Percentiles rank a stretch among this genome's conserved stretches.
Evolutionary conservation across 495 filamentous ascomycete genomes (phyloP).

Genomic region (Hypoxylon fragiforme): DNA sequence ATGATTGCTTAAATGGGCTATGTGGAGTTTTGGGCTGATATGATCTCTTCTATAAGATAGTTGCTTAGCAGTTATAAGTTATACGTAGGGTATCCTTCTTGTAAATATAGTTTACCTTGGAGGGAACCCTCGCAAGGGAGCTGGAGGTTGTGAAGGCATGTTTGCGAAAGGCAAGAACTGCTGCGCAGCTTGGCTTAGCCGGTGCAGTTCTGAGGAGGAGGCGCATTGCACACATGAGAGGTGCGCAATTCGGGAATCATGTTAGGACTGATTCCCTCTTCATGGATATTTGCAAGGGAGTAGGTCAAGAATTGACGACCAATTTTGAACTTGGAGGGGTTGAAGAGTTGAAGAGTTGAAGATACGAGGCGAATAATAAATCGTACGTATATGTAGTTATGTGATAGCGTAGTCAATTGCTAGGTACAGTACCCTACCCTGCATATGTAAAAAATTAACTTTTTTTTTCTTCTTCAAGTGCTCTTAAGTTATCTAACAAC

Average conservation of each 20-base stretch:
- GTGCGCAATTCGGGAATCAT: slow-evolving; percentile 21
- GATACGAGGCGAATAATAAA: no score
- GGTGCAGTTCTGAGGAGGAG: slow-evolving; percentile 23
- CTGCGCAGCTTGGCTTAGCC: slow-evolving; percentile 29
- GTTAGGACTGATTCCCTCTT: slow-evolving; percentile 13
- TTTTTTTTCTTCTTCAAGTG: no score
- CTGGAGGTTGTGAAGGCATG: slow-evolving; percentile 27
- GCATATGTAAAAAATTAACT: no score
- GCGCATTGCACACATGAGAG: slow-evolving; percentile 31
- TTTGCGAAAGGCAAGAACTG: slow-evolving; percentile 9
- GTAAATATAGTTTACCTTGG: no score
- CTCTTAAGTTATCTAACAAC: neutral
- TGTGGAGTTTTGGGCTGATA: no score
- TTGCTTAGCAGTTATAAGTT: no score
- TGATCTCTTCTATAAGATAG: no score
- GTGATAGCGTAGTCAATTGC: no score
- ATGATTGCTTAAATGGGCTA: no score
- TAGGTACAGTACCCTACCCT: no score
- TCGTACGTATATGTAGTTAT: no score
- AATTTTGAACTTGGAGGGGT: neutral
- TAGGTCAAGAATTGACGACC: neutral
- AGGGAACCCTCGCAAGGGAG: no score
- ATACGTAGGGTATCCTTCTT: neutral
- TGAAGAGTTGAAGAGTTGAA: neutral
- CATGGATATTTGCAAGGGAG: neutral